Percentiles rank a stretch among this genome's conserved stretches.
phyloP scores from a whole-genome alignment of 768 basidiomycete species.

The Kwoniella dendrophila region DNA sequence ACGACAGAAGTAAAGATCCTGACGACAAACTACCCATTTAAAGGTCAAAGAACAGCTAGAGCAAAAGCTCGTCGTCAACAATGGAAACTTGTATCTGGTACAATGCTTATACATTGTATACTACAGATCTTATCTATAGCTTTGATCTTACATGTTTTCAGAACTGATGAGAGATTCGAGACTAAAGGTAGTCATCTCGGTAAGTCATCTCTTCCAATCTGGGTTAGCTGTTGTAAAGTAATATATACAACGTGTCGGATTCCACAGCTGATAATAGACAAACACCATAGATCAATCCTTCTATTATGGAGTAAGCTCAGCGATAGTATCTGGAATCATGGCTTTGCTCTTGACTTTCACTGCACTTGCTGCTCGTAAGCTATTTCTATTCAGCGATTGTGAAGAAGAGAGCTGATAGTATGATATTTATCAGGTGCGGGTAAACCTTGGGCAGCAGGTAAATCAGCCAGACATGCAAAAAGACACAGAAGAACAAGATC shows the following conservation, averaged over 20 bases:
- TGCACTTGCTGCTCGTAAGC: conserved; percentile 51
- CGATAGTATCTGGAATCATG: conserved; percentile 41
- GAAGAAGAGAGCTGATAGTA: neutral
- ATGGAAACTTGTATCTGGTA: conserved; percentile 54
- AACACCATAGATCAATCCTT: conserved; percentile 40
- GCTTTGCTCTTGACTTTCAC: conserved; percentile 49
- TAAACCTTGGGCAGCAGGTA: conserved; percentile 54
- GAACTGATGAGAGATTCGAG: conserved; percentile 51
- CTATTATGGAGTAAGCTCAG: conserved; percentile 49
- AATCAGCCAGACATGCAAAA: conserved; percentile 43
- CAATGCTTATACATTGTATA: conserved; percentile 51
- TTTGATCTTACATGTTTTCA: conserved; percentile 51
- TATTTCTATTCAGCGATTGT: neutral
- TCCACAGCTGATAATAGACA: neutral
- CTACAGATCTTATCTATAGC: conserved; percentile 49
- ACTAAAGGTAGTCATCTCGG: conserved; percentile 42
- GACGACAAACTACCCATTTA: too few relatives aligned
- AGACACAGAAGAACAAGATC: conserved; percentile 51
- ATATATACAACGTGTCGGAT: neutral
- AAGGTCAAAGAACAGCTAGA: conserved; percentile 45
- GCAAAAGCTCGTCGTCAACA: conserved; percentile 48
- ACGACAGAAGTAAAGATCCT: too few relatives aligned
- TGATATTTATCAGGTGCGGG: conserved; percentile 37
- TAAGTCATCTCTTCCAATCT: conserved; percentile 11
- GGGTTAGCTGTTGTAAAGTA: too few relatives aligned